Percentiles rank a stretch among this genome's conserved stretches.
These are phyloP conservation scores for Yamadazyma ubonensis DNA, from an alignment of 805 yeast species.

Conservation along the genomic window DNA sequence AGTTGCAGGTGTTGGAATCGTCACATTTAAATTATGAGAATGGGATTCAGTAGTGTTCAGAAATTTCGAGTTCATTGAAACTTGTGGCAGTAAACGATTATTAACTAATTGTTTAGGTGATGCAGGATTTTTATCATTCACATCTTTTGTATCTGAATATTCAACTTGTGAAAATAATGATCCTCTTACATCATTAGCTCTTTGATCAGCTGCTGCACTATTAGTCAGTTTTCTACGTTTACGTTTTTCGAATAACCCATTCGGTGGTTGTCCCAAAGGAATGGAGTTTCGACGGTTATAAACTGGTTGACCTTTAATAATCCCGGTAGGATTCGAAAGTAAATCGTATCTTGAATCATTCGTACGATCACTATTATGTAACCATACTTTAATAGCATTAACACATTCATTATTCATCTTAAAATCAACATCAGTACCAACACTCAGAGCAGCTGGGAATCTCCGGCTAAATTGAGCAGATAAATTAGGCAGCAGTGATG, in stretches of 20 bases:
- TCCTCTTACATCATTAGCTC: constrained; percentile 3
- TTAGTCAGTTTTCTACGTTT: constrained; percentile 23
- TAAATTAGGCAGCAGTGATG: constrained; percentile 21
- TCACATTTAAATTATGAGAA: neutral
- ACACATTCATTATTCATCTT: constrained; percentile 42
- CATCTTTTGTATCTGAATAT: too few species aligned
- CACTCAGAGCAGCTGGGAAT: neutral
- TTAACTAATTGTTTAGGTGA: neutral
- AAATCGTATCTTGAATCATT: constrained; percentile 17
- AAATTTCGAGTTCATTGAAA: neutral
- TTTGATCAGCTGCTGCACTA: constrained; percentile 5
- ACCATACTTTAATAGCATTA: constrained; percentile 39
- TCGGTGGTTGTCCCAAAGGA: constrained; percentile 12
- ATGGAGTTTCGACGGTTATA: constrained; percentile 25
- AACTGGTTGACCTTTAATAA: constrained; percentile 18
- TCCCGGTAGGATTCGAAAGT: constrained; percentile 30
- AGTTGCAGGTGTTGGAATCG: neutral
- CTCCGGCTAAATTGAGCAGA: constrained; percentile 12
- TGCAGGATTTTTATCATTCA: too few species aligned
- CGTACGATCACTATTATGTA: constrained; percentile 22
- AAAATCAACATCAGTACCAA: constrained; percentile 17
- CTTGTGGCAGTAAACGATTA: neutral
- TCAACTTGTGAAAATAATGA: constrained; percentile 1
- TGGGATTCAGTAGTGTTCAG: neutral
- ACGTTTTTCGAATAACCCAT: constrained; percentile 13